Percentiles rank a stretch among this genome's conserved stretches.
Evolutionary conservation across 441 rosid genomes (phyloP).

Genomic region (Pelargonium australe): DNA sequence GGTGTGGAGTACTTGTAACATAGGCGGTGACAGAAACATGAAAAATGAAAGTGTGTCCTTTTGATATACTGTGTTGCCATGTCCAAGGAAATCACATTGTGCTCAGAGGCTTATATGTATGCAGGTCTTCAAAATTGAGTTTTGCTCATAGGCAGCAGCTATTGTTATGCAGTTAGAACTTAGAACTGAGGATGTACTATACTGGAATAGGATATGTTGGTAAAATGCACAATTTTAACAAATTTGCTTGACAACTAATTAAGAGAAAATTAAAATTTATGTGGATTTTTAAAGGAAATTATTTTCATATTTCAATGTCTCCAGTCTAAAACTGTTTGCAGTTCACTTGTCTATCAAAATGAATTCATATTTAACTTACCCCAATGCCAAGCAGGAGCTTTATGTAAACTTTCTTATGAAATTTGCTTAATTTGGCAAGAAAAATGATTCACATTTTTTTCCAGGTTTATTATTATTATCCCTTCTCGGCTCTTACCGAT

Average conservation of each 20-base stretch:
- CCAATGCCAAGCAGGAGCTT: neutral
- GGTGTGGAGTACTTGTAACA: neutral
- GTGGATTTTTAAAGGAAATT: neutral
- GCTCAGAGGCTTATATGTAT: neutral
- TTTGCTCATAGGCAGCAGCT: neutral
- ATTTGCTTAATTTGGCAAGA: slow-evolving; percentile 6
- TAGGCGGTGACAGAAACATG: neutral
- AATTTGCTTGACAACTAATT: too few species aligned
- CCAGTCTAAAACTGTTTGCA: neutral
- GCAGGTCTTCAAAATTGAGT: neutral
- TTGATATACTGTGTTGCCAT: neutral
- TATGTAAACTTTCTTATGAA: slow-evolving; percentile 6
- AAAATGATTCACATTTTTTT: slow-evolving; percentile 22
- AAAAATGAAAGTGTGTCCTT: neutral
- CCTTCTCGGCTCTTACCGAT: slow-evolving; percentile 89
- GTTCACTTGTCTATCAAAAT: too few species aligned
- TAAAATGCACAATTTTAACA: neutral
- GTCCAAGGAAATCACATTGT: neutral
- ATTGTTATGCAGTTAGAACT: neutral
- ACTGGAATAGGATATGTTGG: neutral
- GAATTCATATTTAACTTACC: too few species aligned
- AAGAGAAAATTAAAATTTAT: too few species aligned
- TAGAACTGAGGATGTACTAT: too few species aligned
- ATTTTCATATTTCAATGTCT: neutral
- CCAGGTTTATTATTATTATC: slow-evolving; percentile 85